Evolutionary conservation across 2,329 filamentous ascomycete species (phyloP).

Genomic region (Penicillium sp.): DNA sequence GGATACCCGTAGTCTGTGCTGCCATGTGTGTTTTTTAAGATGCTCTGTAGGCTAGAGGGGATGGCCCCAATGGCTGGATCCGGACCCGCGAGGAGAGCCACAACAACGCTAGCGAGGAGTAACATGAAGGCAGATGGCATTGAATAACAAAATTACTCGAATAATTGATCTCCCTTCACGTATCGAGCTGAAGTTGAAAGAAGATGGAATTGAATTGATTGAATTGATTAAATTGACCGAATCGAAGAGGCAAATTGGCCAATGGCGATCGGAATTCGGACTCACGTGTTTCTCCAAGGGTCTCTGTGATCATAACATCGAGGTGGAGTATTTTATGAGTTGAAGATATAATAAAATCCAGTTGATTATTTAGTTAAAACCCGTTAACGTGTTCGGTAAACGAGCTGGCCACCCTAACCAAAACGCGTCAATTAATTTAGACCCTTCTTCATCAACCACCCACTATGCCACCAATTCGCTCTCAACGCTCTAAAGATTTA

Average conservation of each 20-base stretch:
- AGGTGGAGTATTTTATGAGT: too few species aligned
- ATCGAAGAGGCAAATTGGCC: neutral
- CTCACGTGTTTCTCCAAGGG: slow-evolving; percentile 8
- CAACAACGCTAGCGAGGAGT: slow-evolving; percentile 21
- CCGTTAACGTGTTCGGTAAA: too few species aligned
- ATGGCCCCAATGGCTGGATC: slow-evolving; percentile 28
- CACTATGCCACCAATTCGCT: too few species aligned
- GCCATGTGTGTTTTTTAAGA: slow-evolving; percentile 54
- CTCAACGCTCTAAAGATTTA: too few species aligned
- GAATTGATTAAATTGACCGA: neutral
- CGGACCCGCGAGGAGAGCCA: slow-evolving; percentile 25
- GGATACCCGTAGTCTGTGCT: slow-evolving; percentile 57
- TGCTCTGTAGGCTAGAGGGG: slow-evolving; percentile 52
- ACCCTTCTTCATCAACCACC: too few species aligned
- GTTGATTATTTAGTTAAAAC: neutral
- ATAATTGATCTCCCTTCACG: neutral
- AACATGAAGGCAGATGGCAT: slow-evolving; percentile 14
- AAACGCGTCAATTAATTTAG: too few species aligned
- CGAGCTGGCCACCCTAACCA: too few species aligned
- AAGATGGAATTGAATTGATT: neutral
- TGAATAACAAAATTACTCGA: neutral
- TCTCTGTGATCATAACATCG: neutral
- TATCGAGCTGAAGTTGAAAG: neutral
- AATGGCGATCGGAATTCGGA: slow-evolving; percentile 3
- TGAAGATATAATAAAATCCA: neutral